Evolutionary conservation across 768 basidiomycete genomes (phyloP), one percentile per base, ranked within the genome.

Genomic region (Rhizopogon rudus): DNA sequence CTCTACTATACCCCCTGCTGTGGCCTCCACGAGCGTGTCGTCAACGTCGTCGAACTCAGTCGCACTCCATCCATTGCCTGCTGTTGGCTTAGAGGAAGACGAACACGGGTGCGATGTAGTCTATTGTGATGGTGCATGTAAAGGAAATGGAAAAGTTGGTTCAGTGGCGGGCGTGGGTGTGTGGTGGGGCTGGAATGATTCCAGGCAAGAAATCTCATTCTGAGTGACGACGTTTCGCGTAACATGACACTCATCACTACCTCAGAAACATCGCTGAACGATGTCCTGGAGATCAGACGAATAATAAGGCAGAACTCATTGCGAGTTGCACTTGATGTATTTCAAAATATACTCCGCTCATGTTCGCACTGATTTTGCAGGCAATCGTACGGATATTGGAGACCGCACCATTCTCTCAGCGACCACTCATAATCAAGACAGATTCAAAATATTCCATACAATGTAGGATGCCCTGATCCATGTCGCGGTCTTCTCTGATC

Each of bases 61-160:
- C 25, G 25, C 25, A 25, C 25, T 25, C 25, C 25, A 25, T 3
- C 25, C 25, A 25, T 25, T 25, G 25, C 25, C 25, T 25, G 25
- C 37, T 33, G 33, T 20, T 4, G 14, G 3, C 14, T 13, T 35
- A 17, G 33, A 65, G 1, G 52, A 59, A 10, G 67, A 75, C 25
- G 71, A 68, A 54, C 49, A 40, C 2, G 66, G 64, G 3, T 72
- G 67, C 61, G 67, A 73, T 41, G 72, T 88, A 12, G 93, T 93
- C 1, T 96, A 91, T 62, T 86, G 80, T 17, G 95, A 98, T 68
- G 95, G 95, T 10, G 88, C 93, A 6, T 93, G 92, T 60, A 82
- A 81, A 63, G 83, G 86, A 2, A 98, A 98, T 65, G 95, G 95
- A 0, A 71, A 83, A 63, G 31, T 29, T 3, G 82, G 79, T 1